phyloP scores from a whole-genome alignment of 2,329 filamentous ascomycete genomes.

The Cordyceps cateniannulata region DNA sequence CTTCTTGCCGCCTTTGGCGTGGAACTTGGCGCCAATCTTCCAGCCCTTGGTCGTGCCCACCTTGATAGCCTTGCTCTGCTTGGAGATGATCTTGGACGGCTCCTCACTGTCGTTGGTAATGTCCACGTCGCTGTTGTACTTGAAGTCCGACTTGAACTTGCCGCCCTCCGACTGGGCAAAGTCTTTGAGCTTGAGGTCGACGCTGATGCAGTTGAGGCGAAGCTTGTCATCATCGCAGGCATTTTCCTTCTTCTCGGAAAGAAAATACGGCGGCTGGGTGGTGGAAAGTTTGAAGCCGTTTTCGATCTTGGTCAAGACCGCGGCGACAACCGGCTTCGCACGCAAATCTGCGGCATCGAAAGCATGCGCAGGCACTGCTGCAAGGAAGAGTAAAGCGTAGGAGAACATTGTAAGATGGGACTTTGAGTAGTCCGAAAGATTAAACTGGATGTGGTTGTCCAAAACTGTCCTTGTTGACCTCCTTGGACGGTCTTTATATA shows the following conservation, averaged over 20 bases:
- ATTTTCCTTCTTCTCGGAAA: neutral
- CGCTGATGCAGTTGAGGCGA: neutral
- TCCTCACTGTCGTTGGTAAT: neutral
- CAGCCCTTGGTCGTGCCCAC: neutral
- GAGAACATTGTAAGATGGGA: neutral
- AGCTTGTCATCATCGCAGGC: neutral
- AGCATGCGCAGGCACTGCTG: neutral
- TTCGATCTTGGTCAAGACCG: neutral
- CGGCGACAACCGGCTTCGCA: neutral
- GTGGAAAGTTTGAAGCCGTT: neutral
- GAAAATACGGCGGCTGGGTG: neutral
- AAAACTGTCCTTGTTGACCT: neutral
- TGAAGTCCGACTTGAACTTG: neutral
- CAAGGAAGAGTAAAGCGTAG: neutral
- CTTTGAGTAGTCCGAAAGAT: neutral
- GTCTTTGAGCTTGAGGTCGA: neutral
- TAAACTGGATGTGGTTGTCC: neutral
- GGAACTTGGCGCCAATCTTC: neutral
- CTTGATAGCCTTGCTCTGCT: neutral
- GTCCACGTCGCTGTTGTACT: neutral
- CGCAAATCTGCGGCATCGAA: neutral
- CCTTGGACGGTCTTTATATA: neutral
- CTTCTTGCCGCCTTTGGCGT: neutral
- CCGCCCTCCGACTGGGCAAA: neutral
- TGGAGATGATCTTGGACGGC: neutral